Evolutionary conservation across 2,329 filamentous ascomycete genomes (phyloP).

Genomic region (Dryadomyces quercus-mongolicae): DNA sequence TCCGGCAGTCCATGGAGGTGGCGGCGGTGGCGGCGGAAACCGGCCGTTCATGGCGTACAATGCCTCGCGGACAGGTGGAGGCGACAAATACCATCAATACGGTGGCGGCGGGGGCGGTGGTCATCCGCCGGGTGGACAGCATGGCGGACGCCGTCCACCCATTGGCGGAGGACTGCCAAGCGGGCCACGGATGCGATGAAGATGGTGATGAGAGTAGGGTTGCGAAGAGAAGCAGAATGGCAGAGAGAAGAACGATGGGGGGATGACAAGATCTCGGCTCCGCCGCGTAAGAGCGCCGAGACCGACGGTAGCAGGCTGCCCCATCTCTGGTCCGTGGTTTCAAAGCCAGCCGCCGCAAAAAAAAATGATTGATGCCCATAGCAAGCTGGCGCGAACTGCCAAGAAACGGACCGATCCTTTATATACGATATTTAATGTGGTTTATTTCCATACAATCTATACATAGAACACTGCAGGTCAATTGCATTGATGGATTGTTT

Average conservation of each 20-base stretch:
- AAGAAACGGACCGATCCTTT: too few species aligned
- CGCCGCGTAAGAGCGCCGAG: background rate
- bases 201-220: too few species aligned
- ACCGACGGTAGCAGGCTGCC: background rate
- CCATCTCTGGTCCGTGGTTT: background rate
- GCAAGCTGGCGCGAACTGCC: too few species aligned
- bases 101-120: slow-evolving; percentile 21
- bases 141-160: slow-evolving; percentile 18
- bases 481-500: too few species aligned
- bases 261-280: too few species aligned
- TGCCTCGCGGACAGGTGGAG: slow-evolving; percentile 33
- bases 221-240: background rate
- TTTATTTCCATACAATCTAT: too few species aligned
- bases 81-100: slow-evolving; percentile 20
- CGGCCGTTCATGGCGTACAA: slow-evolving; percentile 33
- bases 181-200: slow-evolving; percentile 28
- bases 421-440: too few species aligned
- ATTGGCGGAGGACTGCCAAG: slow-evolving; percentile 26
- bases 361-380: too few species aligned
- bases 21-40: slow-evolving; percentile 16
- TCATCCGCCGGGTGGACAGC: slow-evolving; percentile 22
- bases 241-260: background rate
- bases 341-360: too few species aligned
- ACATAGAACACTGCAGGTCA: too few species aligned
- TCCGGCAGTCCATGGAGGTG: background rate